Percentiles rank a stretch among this genome's conserved stretches.
Evolutionary conservation across 805 yeast species (phyloP).

Genomic region (Monosporozyma siamensis): DNA sequence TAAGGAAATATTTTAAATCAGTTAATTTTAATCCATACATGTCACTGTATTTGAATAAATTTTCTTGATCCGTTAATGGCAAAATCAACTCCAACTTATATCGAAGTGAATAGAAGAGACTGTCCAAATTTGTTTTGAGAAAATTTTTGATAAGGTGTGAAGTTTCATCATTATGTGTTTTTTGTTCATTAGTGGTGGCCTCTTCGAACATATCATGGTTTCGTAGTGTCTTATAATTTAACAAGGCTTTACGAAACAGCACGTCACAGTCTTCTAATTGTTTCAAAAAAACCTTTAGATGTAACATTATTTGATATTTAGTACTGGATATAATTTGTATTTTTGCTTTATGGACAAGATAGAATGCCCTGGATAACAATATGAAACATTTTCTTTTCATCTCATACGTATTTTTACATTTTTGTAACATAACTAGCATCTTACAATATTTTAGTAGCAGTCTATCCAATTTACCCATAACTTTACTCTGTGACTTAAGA

Average conservation of each 20-base stretch:
- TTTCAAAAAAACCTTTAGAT: slow-evolving; percentile 9
- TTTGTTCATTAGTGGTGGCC: not conserved
- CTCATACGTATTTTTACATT: not conserved
- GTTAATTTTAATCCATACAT: slow-evolving; percentile 33
- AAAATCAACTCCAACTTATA: slow-evolving; percentile 23
- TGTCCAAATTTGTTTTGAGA: slow-evolving; percentile 28
- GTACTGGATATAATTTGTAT: not conserved
- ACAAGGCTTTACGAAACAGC: slow-evolving; percentile 20
- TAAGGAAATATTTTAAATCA: slow-evolving; percentile 22
- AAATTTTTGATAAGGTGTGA: slow-evolving; percentile 17
- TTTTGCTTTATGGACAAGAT: not conserved
- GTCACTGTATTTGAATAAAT: slow-evolving; percentile 35
- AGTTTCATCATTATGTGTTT: not conserved
- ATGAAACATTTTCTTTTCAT: not conserved
- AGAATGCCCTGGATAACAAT: not conserved
- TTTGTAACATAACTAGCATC: not conserved
- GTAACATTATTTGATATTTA: slow-evolving; percentile 13
- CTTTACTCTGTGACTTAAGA: too few relatives aligned
- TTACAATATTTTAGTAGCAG: not conserved
- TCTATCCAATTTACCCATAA: not conserved
- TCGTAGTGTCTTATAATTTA: slow-evolving; percentile 20
- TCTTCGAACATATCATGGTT: not conserved
- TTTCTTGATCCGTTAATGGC: slow-evolving; percentile 26
- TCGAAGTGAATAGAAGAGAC: slow-evolving; percentile 19
- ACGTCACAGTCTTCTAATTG: slow-evolving; percentile 20